Base-by-base conservation (phyloP, 805 yeast species). In the Lipomyces spencermartinsiae region DNA sequence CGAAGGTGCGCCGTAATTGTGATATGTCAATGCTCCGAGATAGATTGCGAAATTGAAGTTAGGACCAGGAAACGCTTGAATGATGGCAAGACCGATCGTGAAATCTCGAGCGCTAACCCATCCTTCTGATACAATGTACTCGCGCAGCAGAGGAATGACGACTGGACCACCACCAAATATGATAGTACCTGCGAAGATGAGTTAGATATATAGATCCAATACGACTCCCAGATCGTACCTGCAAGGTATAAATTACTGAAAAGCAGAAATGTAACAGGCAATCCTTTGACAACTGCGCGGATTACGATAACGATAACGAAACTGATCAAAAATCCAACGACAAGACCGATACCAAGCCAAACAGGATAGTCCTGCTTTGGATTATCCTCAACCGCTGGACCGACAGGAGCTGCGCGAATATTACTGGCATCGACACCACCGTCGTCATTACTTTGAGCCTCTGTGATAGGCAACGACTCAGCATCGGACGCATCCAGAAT, bases 91-190 rank as follows among this genome's bases (percentile, higher is more conserved):
- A 16, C 71, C 70, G 54, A 67, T 65, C 16, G 46, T 53, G 61
- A 68, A 68, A 63, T 68, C 71, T 29, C 71, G 66, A 16, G 64
- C 25, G n/a, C 63, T 29, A 2, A 68, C 71, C 71, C 71, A 65
- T 19, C 71, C 69, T 39, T 67, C 67, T 4, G 64, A n/a, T 7
- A 68, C 71, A 34, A 61, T 68, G 37, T 68, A 68, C 34, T 67
- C 64, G 7, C 71, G 71, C 33, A 68, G 57, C 25, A 68, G 60
- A 4, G 71, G 70, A 63, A 68, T 68, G 29, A 68, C 70, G 22
- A 68, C 70, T 1, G 71, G 70, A 8, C 71, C 71, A 5, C 71
- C 70, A 12, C 71, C 71, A 31, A 68, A 68, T 5, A 68, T 68
- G 49, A 68, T 67, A 2, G 71, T 68, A 14, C 69, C 70, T 59